These are phyloP conservation scores for Colletotrichum theobromicola DNA, from an alignment of 2,329 filamentous ascomycete species.

Conservation along the genomic window DNA sequence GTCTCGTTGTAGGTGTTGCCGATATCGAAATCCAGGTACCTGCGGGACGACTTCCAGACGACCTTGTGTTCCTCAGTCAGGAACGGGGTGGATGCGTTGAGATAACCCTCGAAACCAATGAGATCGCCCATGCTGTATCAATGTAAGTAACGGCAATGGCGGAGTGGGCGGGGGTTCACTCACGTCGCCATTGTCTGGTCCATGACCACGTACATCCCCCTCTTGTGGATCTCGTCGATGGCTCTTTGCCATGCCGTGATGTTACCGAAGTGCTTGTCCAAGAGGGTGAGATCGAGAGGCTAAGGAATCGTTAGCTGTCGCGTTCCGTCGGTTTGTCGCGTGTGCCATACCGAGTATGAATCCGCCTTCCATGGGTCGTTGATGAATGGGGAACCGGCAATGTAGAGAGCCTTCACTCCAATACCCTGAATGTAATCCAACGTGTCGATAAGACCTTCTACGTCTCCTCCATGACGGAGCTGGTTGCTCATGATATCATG, in stretches of 20 bases:
- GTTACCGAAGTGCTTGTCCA: conserved; percentile 67
- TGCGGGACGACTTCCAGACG: conserved; percentile 57
- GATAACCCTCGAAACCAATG: conserved; percentile 65
- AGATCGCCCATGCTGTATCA: conserved; percentile 63
- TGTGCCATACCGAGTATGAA: conserved; percentile 48
- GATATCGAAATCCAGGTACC: conserved; percentile 64
- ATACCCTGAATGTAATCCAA: conserved; percentile 70
- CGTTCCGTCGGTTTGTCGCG: background rate
- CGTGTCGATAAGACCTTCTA: conserved; percentile 61
- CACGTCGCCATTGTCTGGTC: conserved; percentile 63
- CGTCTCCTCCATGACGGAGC: conserved; percentile 67
- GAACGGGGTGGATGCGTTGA: conserved; percentile 64
- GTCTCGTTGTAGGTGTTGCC: conserved; percentile 57
- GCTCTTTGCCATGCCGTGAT: conserved; percentile 62
- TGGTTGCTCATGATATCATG: conserved; percentile 66
- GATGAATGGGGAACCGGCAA: conserved; percentile 68
- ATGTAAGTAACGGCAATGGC: background rate
- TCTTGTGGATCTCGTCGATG: conserved; percentile 64
- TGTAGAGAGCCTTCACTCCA: conserved; percentile 67
- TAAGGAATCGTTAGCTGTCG: conserved; percentile 28
- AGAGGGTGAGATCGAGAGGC: conserved; percentile 64
- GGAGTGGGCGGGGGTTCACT: background rate
- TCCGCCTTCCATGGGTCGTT: conserved; percentile 70
- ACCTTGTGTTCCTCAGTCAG: conserved; percentile 60
- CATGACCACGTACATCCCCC: conserved; percentile 69